Evolutionary conservation across 2,329 filamentous ascomycete genomes (phyloP), one percentile per base, ranked within the genome.

Genomic region (Madurella fahalii): DNA sequence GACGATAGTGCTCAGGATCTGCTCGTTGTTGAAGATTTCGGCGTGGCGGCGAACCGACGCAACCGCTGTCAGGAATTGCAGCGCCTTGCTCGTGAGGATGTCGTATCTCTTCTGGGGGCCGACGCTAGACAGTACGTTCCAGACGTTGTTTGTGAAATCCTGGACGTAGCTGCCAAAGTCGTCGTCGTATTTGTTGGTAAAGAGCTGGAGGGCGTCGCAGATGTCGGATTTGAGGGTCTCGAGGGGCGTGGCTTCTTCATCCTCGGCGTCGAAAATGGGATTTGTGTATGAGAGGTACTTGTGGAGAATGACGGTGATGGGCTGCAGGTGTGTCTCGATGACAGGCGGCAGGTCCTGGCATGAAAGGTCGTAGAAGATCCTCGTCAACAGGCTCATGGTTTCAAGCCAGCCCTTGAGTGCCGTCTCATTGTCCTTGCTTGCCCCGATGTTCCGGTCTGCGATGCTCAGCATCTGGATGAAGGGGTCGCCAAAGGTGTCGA

Each of bases 301-400:
- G 74, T 96, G 87, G 15, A 97, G 79, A 13, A 97, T 78, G 18
- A 80, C 77, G 16, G 89, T 87, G 61, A 99, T 88, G 59, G 83
- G 82, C 46, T 78, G 73, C 17, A 99, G 80, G 67, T 95, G 89
- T 61, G 95, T 87, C 76, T 99, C 94, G 69, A 99, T 95, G 63
- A 94, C 86, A 2, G 93, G 92, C 15, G 94, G 91, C 64, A 99
- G 81, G 70, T 99, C 94, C 69, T 99, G 95, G 68, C 87, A 96
- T n/a, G 92, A 96, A 50, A 99, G 84, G 71, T 99, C 95, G 74
- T 94, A 94, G 68, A 97, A 85, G 47, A 99, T 85, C 76, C 95
- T 95, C 63, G 96, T 79, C 63, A 95, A 83, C 50, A 97, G 79
- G 69, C 93, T 92, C 59, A 99, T 79, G 2, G 91, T 90, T 60